Evolutionary conservation across 805 yeast species (phyloP), one percentile per base, ranked within the genome.

Genomic region (Candida sphagnicola): DNA sequence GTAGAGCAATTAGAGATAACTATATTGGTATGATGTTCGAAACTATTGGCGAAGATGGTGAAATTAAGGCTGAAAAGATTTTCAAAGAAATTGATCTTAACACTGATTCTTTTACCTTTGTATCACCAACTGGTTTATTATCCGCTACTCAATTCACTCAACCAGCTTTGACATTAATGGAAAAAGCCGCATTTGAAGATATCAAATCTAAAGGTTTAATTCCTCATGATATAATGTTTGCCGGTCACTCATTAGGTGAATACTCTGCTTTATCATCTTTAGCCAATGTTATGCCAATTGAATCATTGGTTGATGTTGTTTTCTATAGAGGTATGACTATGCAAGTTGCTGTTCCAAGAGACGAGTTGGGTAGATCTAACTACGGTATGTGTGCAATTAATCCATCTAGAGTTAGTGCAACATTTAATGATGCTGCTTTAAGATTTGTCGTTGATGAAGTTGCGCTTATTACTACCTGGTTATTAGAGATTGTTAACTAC

Each of bases 281-380:
- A 56, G 99, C 96, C 39, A 96, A 93, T 62, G 97, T 95, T 43
- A 91, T 93, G 98, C 96, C 98, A 35, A 89, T 93, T 54, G 99
- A 93, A 72, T 85, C 95, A 4, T 75, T 91, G 51, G 97, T 91
- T 46, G 98, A 91, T 65, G 95, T 91, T 64, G 98, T 91, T 39
- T 93, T 93, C 78, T 95, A 93, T 78, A 84, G 99, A 75, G 99
- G 99, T 78, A 93, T 93, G 98, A 95, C 99, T 35, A 93, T 93
- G 99, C 99, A 93, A 74, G 99, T 93, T 49, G 99, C 99, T 34
- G 99, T 93, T 50, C 98, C 98, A 61, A 85, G 99, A 73, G 99
- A 93, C 67, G 78, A 81, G 40, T 61, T 68, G 37, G 99, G 99
- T 35, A 85, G 98, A 71, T 93, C 99, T 43, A 93, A 93, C 75